phyloP scores from a whole-genome alignment of 768 basidiomycete species.

The Kwoniella bestiolae region DNA sequence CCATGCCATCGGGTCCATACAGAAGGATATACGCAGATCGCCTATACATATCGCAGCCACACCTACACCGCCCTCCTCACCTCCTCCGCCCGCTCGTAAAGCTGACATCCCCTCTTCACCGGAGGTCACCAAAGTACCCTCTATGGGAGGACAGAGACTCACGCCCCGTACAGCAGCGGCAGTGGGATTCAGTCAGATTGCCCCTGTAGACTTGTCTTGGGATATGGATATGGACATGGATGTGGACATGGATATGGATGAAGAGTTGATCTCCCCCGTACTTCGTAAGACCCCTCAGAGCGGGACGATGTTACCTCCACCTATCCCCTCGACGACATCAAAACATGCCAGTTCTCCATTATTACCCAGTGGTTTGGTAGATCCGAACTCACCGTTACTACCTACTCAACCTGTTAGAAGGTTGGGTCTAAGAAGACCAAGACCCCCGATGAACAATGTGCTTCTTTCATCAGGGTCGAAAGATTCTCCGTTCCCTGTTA shows the following conservation, averaged over 20 bases:
- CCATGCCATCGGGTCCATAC: conserved; percentile 30
- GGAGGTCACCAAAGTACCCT: neutral
- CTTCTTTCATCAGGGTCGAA: conserved; percentile 22
- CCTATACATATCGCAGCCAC: conserved; percentile 1
- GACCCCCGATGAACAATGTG: conserved; percentile 12
- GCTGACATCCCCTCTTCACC: conserved; percentile 17
- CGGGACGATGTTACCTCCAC: conserved; percentile 42
- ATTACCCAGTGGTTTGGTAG: neutral
- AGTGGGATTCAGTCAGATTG: conserved; percentile 52
- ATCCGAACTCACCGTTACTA: neutral
- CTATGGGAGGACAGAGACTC: neutral
- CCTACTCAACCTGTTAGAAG: conserved; percentile 37
- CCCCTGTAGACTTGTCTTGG: conserved; percentile 39
- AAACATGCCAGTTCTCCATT: conserved; percentile 14
- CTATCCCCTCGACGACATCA: conserved; percentile 27
- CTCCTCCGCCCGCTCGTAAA: conserved; percentile 8
- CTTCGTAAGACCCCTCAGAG: conserved; percentile 1
- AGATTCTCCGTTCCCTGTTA: neutral
- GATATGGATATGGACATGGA: conserved; percentile 26
- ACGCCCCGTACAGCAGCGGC: conserved; percentile 18
- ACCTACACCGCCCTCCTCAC: conserved; percentile 36
- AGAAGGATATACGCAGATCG: conserved; percentile 13
- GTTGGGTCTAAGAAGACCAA: conserved; percentile 22
- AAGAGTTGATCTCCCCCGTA: conserved; percentile 12
- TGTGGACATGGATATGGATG: conserved; percentile 12